phyloP scores from a whole-genome alignment of 257 asterid species.

The Voacanga thouarsii region DNA sequence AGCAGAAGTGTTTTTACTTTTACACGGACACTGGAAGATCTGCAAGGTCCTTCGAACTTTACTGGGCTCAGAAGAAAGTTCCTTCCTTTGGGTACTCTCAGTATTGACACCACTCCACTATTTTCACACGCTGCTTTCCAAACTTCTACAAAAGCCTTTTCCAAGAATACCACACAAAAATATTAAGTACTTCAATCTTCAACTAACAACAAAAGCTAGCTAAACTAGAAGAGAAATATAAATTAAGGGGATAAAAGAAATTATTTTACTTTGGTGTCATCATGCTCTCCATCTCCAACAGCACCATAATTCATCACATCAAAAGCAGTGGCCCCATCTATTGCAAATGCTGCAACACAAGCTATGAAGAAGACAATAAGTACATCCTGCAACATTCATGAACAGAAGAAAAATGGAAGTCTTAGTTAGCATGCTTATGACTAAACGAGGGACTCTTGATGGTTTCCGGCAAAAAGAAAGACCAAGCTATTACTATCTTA shows the following conservation, averaged over 20 bases:
- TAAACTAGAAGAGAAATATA: background rate
- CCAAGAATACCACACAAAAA: background rate
- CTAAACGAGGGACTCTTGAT: background rate
- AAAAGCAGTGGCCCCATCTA: constrained; percentile 11
- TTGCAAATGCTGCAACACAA: constrained; percentile 7
- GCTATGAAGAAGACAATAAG: background rate
- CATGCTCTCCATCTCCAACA: constrained; percentile 24
- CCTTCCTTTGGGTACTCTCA: constrained; percentile 13
- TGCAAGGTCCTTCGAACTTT: constrained; percentile 24
- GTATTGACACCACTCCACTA: background rate
- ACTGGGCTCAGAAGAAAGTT: constrained; percentile 15
- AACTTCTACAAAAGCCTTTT: constrained; percentile 20
- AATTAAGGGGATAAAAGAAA: background rate
- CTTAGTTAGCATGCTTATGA: background rate
- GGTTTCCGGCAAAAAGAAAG: too few relatives aligned
- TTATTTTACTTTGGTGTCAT: constrained; percentile 14
- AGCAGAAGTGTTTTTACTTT: background rate
- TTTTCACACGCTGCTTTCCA: constrained; percentile 17
- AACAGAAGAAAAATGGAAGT: too few relatives aligned
- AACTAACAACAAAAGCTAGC: background rate
- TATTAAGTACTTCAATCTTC: background rate
- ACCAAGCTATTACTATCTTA: background rate
- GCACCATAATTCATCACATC: constrained; percentile 20
- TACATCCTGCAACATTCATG: constrained; percentile 13
- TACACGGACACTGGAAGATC: background rate